phyloP scores from a whole-genome alignment of 305 asterid genomes.

The Fraxinus xanthoxyloides region DNA sequence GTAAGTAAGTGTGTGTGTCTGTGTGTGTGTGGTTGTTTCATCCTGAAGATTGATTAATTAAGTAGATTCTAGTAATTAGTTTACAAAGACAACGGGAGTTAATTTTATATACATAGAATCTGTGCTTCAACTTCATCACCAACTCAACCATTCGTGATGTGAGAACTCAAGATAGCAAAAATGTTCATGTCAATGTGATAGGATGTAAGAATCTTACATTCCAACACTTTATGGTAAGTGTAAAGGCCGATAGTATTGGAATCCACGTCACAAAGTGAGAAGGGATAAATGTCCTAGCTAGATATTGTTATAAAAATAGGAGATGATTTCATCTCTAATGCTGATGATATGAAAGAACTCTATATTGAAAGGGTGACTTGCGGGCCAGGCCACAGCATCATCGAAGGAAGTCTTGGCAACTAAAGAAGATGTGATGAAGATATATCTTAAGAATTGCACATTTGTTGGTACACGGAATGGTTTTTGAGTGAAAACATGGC shows the following conservation, averaged over 20 bases:
- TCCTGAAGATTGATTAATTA: too few species aligned
- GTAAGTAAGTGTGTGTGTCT: not conserved
- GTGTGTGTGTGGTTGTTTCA: not conserved
- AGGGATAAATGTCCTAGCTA: not conserved
- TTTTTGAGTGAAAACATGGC: slow-evolving; percentile 59
- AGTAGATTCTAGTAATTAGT: too few species aligned
- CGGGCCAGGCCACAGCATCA: slow-evolving; percentile 67
- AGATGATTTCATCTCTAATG: slow-evolving; percentile 63
- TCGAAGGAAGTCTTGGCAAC: slow-evolving; percentile 53
- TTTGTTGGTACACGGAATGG: slow-evolving; percentile 38
- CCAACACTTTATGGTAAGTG: slow-evolving; percentile 20
- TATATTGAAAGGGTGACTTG: slow-evolving; percentile 33
- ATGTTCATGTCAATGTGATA: slow-evolving; percentile 41
- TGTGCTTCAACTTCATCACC: slow-evolving; percentile 46
- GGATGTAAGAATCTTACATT: slow-evolving; percentile 43
- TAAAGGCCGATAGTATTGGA: slow-evolving; percentile 50
- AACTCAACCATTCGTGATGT: slow-evolving; percentile 36
- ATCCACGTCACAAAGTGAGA: slow-evolving; percentile 43
- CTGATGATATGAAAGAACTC: slow-evolving; percentile 39
- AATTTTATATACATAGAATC: slow-evolving; percentile 19
- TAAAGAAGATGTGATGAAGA: slow-evolving; percentile 41
- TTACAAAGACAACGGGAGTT: not conserved
- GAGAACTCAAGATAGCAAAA: slow-evolving; percentile 51
- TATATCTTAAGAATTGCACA: slow-evolving; percentile 35
- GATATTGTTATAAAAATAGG: slow-evolving; percentile 44